Evolutionary conservation across 257 asterid species (phyloP), one percentile per base, ranked within the genome.

Genomic region (Primulina huaijiensis): DNA sequence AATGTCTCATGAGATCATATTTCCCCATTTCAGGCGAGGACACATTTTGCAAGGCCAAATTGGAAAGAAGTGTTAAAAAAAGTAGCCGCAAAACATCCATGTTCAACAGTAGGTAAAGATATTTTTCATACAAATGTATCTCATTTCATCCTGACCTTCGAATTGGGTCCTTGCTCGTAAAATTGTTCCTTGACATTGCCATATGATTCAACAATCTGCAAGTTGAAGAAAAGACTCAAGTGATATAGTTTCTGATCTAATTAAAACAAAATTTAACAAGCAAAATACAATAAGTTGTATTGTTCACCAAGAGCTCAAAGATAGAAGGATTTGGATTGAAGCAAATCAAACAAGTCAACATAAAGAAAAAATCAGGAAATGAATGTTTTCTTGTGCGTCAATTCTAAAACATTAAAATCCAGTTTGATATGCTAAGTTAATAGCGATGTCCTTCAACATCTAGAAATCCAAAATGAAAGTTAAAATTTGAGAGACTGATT

Each of bases 31-130:
- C 89, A 92, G 98, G 98, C 89, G 56, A 81, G 88, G 77, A 92
- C 87, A 16, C 87, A 83, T 75, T 83, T 83, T 53, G 85, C 87
- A 53, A 80, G 87, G 80, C 87, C 87, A 11, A 73, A 80, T 40
- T 92, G 97, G 98, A 85, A 68, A 65, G 88, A 92, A 69, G 97
- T 88, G 77, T 92, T 92, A 85, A 78, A 78, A 79, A 92, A 87
- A 80, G 77, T 89, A 69, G 97, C 97, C 20, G 75, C 74, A 58
- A 92, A 86, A 80, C 86, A 92, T 79, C 98, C 98, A 14, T 81
- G 87, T 65, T 84, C 92, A 25, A 88, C 88, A 76, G 81, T 92
- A 79, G 98, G 98, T 92, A 88, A 84, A 23, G 33, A 61, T 3
- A 55, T 50, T 65, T 59, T 43, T 43, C 52, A 63, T 50, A 60